Conservation (phyloP, 257 asterid species). For the Parsonsia alboflavescens region DNA sequence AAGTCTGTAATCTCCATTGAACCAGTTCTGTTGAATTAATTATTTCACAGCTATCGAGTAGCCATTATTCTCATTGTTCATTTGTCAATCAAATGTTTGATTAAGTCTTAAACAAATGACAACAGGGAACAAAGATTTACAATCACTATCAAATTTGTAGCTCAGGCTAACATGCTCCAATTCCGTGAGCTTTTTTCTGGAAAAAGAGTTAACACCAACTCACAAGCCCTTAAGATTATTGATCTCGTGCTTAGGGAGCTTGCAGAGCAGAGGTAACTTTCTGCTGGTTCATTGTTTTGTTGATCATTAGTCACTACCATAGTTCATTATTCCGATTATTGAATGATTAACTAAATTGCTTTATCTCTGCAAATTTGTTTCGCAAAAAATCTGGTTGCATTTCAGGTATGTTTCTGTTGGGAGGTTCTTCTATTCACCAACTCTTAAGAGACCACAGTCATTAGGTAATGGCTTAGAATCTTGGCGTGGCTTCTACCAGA, state of each 20-base stretch:
- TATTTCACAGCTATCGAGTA: not conserved
- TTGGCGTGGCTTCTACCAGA: constrained; percentile 55
- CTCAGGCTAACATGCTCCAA: constrained; percentile 43
- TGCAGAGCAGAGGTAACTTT: constrained; percentile 33
- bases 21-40: not conserved
- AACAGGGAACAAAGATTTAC: constrained; percentile 37
- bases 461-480: constrained; percentile 43
- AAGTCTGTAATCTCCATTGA: constrained; percentile 20
- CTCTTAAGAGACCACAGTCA: constrained; percentile 35
- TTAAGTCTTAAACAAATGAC: not conserved
- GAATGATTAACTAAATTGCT: not conserved
- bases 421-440: constrained; percentile 42
- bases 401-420: constrained; percentile 39
- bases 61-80: too few species aligned
- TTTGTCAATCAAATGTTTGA: not conserved
- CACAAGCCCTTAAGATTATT: constrained; percentile 42
- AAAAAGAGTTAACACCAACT: constrained; percentile 36
- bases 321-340: not conserved
- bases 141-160: constrained; percentile 38
- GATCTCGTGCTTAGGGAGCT: constrained; percentile 52
- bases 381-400: not conserved
- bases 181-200: constrained; percentile 35
- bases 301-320: not conserved
- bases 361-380: not conserved
- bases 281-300: not conserved